Conservation (phyloP, 768 basidiomycete genomes). For the Lactarius sanguifluus region DNA sequence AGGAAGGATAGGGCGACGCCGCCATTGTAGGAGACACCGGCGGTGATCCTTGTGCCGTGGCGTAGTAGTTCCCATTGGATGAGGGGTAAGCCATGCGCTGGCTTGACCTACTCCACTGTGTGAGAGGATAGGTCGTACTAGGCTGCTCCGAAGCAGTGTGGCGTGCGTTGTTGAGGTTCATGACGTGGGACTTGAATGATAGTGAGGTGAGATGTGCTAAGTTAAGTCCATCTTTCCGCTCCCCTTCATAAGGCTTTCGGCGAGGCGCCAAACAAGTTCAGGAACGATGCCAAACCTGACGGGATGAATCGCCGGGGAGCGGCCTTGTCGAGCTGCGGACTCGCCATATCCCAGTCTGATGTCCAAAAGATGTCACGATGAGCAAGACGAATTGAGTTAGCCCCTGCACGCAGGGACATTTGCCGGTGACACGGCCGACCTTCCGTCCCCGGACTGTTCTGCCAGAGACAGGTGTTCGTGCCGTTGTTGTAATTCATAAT, state of each 20-base stretch:
- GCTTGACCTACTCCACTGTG: conserved; percentile 28
- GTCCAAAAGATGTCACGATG: conserved; percentile 26
- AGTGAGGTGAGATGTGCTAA: conserved; percentile 22
- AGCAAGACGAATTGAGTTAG: conserved; percentile 30
- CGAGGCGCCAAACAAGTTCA: conserved; percentile 28
- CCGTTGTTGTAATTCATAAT: conserved; percentile 22
- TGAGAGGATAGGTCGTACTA: conserved; percentile 16
- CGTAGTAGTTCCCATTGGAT: conserved; percentile 23
- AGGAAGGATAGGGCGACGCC: conserved; percentile 9
- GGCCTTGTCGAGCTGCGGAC: conserved; percentile 27
- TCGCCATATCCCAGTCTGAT: conserved; percentile 19
- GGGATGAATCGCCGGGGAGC: conserved; percentile 24
- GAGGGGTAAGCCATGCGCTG: conserved; percentile 23
- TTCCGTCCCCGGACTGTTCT: conserved; percentile 13
- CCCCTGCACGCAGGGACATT: conserved; percentile 21
- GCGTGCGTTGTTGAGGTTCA: conserved; percentile 29
- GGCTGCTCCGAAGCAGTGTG: conserved; percentile 26
- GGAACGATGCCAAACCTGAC: conserved; percentile 27
- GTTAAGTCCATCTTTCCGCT: conserved; percentile 14
- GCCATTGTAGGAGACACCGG: conserved; percentile 19
- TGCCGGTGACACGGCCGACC: conserved; percentile 26
- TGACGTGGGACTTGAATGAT: conserved; percentile 18
- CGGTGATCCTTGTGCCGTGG: conserved; percentile 21
- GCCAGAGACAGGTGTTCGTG: conserved; percentile 16
- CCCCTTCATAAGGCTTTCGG: conserved; percentile 30